Evolutionary conservation across 2,329 filamentous ascomycete species (phyloP).

Genomic region (Fusarium marasasianum): DNA sequence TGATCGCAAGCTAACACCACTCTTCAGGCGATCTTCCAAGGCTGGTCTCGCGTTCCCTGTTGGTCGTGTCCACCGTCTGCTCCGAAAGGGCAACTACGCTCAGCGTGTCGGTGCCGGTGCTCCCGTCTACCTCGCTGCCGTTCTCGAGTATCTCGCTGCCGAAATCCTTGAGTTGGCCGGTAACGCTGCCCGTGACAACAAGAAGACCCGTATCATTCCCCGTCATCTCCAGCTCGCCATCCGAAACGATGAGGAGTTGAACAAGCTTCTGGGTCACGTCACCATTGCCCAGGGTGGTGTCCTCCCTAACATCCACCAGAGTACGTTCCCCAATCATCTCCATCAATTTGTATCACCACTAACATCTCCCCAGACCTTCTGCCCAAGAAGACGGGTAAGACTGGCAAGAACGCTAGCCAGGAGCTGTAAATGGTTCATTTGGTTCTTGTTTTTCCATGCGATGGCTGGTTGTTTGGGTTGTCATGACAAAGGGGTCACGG

Average conservation of each 20-base stretch:
- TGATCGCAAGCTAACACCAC: conserved; percentile 12
- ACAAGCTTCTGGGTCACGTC: conserved; percentile 96
- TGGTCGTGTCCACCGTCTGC: conserved; percentile 98
- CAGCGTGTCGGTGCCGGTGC: conserved; percentile 99
- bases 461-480: conserved; percentile 74
- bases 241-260: conserved; percentile 99
- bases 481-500: conserved; percentile 85
- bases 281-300: conserved; percentile 98
- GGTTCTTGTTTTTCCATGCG: conserved; percentile 63
- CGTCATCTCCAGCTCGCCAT: conserved; percentile 99
- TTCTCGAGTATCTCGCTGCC: conserved; percentile 97
- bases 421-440: conserved; percentile 77
- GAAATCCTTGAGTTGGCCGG: conserved; percentile 99
- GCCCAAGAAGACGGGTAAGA: conserved; percentile 98
- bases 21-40: conserved; percentile 91
- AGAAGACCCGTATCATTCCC: conserved; percentile 99
- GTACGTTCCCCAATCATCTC: conserved; percentile 63
- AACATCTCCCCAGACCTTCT: conserved; percentile 78
- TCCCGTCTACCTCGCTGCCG: conserved; percentile 95
- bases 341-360: conserved; percentile 42
- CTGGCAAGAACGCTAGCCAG: conserved; percentile 90
- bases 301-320: conserved; percentile 96
- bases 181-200: conserved; percentile 99
- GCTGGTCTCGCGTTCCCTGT: conserved; percentile 98
- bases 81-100: conserved; percentile 99